Percentiles rank a stretch among this genome's conserved stretches.
Evolutionary conservation across 2,329 filamentous ascomycete genomes (phyloP).

Genomic region (Trichoderma atroviride): DNA sequence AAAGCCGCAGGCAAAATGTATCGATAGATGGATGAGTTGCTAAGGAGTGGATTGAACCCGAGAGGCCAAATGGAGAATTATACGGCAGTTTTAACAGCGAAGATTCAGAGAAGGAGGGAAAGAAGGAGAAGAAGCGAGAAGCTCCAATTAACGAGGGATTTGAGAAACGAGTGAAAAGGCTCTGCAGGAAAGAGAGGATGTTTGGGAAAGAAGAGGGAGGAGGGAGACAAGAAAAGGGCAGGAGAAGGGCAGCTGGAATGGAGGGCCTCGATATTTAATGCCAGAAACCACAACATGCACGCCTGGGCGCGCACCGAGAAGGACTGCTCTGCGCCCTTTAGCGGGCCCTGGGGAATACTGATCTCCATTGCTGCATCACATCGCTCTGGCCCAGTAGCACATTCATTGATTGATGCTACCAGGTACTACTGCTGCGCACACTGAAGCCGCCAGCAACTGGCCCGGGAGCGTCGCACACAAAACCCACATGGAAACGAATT

Average conservation of each 20-base stretch:
- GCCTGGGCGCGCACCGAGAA: background rate
- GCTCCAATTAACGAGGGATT: slow-evolving; percentile 44
- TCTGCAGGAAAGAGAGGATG: slow-evolving; percentile 28
- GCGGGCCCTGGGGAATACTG: background rate
- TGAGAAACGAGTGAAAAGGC: slow-evolving; percentile 31
- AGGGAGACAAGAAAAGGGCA: slow-evolving; percentile 8
- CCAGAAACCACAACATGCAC: background rate
- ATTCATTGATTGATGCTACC: background rate
- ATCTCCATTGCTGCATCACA: background rate
- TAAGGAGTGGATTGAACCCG: slow-evolving; percentile 17
- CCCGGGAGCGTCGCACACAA: slow-evolving; percentile 20
- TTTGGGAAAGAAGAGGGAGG: slow-evolving; percentile 21
- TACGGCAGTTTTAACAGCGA: slow-evolving; percentile 17
- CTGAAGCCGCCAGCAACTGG: slow-evolving; percentile 9
- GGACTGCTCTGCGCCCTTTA: background rate
- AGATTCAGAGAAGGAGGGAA: slow-evolving; percentile 26
- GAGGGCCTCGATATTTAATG: slow-evolving; percentile 17
- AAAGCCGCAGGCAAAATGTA: background rate
- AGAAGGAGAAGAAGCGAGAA: slow-evolving; percentile 28
- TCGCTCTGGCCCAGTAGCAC: background rate
- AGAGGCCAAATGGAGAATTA: slow-evolving; percentile 16
- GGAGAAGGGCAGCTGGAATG: slow-evolving; percentile 24
- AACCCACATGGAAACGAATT: slow-evolving; percentile 9
- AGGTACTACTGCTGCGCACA: background rate
- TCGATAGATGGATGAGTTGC: slow-evolving; percentile 24